Evolutionary conservation across 768 basidiomycete species (phyloP).

Genomic region (Phlebiopsis flavidoalba): DNA sequence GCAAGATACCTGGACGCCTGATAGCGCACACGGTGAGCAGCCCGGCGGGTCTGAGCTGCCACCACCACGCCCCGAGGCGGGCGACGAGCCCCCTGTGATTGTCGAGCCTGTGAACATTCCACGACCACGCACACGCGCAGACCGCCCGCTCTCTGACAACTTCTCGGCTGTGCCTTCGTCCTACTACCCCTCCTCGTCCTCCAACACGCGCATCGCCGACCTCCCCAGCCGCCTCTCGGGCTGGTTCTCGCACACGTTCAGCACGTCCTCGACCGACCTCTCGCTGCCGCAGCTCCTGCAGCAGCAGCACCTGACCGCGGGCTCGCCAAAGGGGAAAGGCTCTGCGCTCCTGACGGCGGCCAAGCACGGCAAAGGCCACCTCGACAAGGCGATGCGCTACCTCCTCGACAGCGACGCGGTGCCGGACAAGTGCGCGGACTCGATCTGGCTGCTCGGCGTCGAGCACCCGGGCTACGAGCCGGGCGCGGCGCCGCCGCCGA

Average conservation of each 20-base stretch:
- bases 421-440: constrained; percentile 75
- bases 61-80: constrained; percentile 9
- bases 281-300: constrained; percentile 57
- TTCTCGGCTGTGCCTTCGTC: constrained; percentile 29
- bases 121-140: constrained; percentile 49
- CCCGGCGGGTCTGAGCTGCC: constrained; percentile 27
- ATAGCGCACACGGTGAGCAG: constrained; percentile 23
- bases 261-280: constrained; percentile 66
- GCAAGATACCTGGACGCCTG: constrained; percentile 22
- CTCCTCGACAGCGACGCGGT: constrained; percentile 87
- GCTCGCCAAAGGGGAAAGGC: constrained; percentile 40
- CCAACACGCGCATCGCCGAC: constrained; percentile 53
- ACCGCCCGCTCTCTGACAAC: constrained; percentile 46
- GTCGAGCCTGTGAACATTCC: constrained; percentile 56
- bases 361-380: constrained; percentile 67
- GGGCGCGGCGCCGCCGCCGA: constrained; percentile 19
- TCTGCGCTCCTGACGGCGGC: constrained; percentile 61
- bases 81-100: constrained; percentile 59
- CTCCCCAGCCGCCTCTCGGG: constrained; percentile 73
- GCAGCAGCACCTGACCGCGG: constrained; percentile 34
- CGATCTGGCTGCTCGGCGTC: constrained; percentile 89
- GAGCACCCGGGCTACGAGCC: constrained; percentile 72
- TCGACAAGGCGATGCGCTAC: constrained; percentile 84
- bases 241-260: constrained; percentile 79
- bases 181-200: constrained; percentile 41